phyloP scores from a whole-genome alignment of 306 rosid species.

The Albizia julibrissin region DNA sequence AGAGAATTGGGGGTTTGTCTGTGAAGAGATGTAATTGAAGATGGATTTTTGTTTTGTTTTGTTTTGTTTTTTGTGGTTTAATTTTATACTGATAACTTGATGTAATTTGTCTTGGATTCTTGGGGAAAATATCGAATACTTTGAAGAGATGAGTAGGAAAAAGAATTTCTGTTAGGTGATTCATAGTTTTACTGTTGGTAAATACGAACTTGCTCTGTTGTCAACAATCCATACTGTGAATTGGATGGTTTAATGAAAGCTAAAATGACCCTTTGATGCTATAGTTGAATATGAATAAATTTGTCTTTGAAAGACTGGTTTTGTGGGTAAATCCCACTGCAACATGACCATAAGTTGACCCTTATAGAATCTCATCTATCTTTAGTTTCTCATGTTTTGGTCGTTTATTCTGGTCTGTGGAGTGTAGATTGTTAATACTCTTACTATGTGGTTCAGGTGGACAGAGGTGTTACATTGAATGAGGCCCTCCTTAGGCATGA shows the following conservation, averaged over 20 bases:
- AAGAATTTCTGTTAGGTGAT: neutral
- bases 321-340: neutral
- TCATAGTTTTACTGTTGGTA: neutral
- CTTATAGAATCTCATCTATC: neutral
- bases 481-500: slow-evolving; percentile 96
- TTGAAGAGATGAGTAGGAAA: neutral
- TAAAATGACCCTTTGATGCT: neutral
- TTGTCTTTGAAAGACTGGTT: neutral
- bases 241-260: neutral
- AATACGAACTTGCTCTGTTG: neutral
- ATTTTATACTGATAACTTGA: neutral
- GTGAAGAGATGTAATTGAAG: neutral
- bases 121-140: neutral
- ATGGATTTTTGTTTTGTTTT: neutral
- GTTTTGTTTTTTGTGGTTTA: neutral
- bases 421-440: slow-evolving; percentile 25
- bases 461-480: slow-evolving; percentile 80
- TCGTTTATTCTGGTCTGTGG: slow-evolving; percentile 18
- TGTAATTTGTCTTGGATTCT: neutral
- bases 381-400: slow-evolving; percentile 4
- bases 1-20: neutral
- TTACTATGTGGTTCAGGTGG: slow-evolving; percentile 62
- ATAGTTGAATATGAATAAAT: neutral
- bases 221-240: neutral
- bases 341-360: neutral